These are phyloP conservation scores for Podospora appendiculata DNA, from an alignment of 495 filamentous ascomycete genomes.

Conservation along the genomic window DNA sequence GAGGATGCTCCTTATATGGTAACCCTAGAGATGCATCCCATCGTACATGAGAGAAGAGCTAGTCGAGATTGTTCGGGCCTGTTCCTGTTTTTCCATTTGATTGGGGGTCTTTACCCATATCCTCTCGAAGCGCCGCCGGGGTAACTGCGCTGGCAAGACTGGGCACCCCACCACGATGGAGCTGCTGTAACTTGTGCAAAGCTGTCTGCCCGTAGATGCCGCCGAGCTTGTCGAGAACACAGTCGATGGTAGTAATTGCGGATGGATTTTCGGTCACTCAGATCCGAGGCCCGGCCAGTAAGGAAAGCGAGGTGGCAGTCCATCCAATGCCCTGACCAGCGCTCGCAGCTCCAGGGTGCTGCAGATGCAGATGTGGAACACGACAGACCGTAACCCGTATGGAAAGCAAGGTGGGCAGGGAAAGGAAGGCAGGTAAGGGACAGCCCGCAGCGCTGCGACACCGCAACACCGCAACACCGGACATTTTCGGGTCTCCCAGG, in stretches of 20 bases:
- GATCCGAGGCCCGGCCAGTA: slow-evolving; percentile 6
- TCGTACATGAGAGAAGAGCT: slow-evolving; percentile 16
- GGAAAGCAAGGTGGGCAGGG: too few relatives aligned
- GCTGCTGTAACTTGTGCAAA: background rate
- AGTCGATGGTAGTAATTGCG: background rate
- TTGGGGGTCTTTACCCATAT: slow-evolving; percentile 22
- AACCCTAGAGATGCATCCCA: slow-evolving; percentile 11
- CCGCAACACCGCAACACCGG: too few relatives aligned
- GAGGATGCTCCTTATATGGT: too few relatives aligned
- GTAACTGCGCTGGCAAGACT: background rate
- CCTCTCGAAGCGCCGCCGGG: slow-evolving; percentile 20
- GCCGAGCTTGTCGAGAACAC: slow-evolving; percentile 5
- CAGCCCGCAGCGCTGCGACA: too few relatives aligned
- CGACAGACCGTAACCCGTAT: background rate
- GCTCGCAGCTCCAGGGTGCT: background rate
- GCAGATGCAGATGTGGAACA: background rate
- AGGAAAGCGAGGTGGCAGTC: too few relatives aligned
- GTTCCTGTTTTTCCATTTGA: slow-evolving; percentile 22
- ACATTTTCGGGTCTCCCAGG: background rate
- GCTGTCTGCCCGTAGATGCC: slow-evolving; percentile 9
- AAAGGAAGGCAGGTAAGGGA: too few relatives aligned
- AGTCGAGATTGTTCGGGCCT: slow-evolving; percentile 22
- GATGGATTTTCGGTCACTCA: slow-evolving; percentile 2
- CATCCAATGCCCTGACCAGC: too few relatives aligned
- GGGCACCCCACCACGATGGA: slow-evolving; percentile 9